Evolutionary conservation across 2,329 filamentous ascomycete species (phyloP).

Genomic region (Colletotrichum liaoningense): DNA sequence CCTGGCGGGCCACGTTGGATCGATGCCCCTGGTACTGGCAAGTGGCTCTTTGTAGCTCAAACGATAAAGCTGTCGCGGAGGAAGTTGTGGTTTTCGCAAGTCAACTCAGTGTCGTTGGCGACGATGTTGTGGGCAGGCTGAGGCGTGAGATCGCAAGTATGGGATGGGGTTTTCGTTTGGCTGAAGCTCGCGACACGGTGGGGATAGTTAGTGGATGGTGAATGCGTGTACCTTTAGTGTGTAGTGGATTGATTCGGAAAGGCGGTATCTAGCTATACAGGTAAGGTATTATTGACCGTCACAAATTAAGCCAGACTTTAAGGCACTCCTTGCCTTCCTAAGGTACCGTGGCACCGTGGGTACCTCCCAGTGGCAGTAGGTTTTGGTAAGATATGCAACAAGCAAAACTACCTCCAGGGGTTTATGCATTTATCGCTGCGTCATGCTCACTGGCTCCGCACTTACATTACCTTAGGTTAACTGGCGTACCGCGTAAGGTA

Average conservation of each 20-base stretch:
- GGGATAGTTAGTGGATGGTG: too few relatives aligned
- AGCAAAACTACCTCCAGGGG: background rate
- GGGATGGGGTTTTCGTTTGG: too few relatives aligned
- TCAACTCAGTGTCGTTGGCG: background rate
- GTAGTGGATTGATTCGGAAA: too few relatives aligned
- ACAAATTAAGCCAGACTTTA: too few relatives aligned
- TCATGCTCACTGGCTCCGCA: background rate
- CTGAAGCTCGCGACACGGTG: background rate
- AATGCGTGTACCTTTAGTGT: too few relatives aligned
- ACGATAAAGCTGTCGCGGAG: background rate
- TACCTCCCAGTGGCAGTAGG: too few relatives aligned
- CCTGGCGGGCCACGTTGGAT: background rate
- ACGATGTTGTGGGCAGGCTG: background rate
- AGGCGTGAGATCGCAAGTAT: background rate
- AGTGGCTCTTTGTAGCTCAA: background rate
- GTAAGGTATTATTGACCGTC: too few relatives aligned
- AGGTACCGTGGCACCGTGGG: too few relatives aligned
- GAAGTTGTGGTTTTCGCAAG: background rate
- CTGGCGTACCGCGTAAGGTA: too few relatives aligned
- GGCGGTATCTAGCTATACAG: too few relatives aligned
- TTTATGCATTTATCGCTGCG: background rate
- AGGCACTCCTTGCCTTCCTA: background rate
- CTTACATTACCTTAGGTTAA: too few relatives aligned
- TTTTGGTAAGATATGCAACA: background rate
- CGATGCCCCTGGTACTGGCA: background rate